Base-by-base conservation (phyloP, 192 early-diverging fungal species). In the Dispira parvispora region DNA sequence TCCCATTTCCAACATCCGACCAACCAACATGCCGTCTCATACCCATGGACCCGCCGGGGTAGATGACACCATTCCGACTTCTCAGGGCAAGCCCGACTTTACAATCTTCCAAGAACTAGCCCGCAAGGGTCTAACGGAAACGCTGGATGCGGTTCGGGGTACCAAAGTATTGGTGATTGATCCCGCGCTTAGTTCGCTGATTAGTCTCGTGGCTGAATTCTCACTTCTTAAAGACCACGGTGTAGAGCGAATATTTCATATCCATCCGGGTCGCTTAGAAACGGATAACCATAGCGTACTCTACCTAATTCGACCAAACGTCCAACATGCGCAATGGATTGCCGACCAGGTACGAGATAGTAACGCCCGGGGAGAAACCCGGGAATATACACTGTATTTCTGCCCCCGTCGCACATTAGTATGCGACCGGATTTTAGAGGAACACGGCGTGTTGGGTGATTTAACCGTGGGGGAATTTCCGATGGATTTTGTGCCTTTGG, bases 381-480 rank as follows among this genome's bases (percentile, higher is more conserved):
- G 64, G 43, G 80, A 82, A 64, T 84, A 83, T 54, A 83, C 80
- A 52, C 67, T 95, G 28, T 92, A 87, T 65, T 87, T 98, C 70
- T 91, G 92, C 2, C 93, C 95, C 12, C 78, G 87, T 27, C 81
- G 90, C 11, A 92, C 93, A 3, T 78, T 91, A 54, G 71, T 96
- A 1, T 96, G 94, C 72, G 90, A 96, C 69, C 84, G 88, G n/a
- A 83, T 95, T 14, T 75, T 96, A 62, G 96, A 94, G 71, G 92
- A 96, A 61, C 86, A 87, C 25, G 91, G 90, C 23, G 90, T 98
- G 0, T 82, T 85, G 72, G 92, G 91, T 21, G 89, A 91, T 55
- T 70, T 96, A 12, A 79, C 79, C 2, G 72, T 97, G 63, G 86
- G 88, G 10, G 89, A 96, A 68, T 94, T 84, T 72, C 82, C 87